Evolutionary conservation across 1,284 basidiomycete species (phyloP), one percentile per base, ranked within the genome.

Genomic region (Ceratobasidium sp.): DNA sequence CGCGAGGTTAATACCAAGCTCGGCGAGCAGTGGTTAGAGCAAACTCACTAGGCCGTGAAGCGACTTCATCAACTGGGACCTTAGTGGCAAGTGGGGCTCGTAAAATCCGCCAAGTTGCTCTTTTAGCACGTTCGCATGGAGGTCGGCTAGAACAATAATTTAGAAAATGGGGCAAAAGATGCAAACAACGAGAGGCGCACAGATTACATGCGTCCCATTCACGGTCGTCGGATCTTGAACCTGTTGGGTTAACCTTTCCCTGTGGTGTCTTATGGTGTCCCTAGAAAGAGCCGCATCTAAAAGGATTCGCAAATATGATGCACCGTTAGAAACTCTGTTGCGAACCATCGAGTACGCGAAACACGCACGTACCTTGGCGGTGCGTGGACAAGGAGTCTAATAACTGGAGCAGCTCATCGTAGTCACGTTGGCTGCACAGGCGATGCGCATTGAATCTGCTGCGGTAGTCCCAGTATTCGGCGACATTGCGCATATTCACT

Each of bases 391-490:
- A 30, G 10, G 46, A 3, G 38, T 52, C 33, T 5, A 67, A 33
- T 20, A 50, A 50, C 10, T 20, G 30, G 3, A 48, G 7, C 30
- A 67, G 27, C 18, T 48, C 65, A 33, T 52, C 46, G 12, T 33
- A 48, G 48, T 74, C 71, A 33, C 20, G 12, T 33, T 74, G 71
- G 3, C 20, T 27, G 38, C 71, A 74, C 5, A 16, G 48, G 14
- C 18, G 16, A 74, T 74, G 71, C 7, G 35, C 16, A 16, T 16
- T 14, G 27, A 52, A 74, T 7, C 60, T 18, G 18, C 59, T 74
- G 38, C 71, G 71, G 20, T 74, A 60, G 27, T 64, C n/a, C 71
- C 71, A 74, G 33, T 74, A 74, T 27, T 74, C 71, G 16, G 71
- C 71, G n/a, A 20, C 20, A 41, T 74, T 60, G 12, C 59, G 38